These are phyloP conservation scores for Aaosphaeria arxii DNA, from an alignment of 2,329 filamentous ascomycete genomes.

Conservation along the genomic window DNA sequence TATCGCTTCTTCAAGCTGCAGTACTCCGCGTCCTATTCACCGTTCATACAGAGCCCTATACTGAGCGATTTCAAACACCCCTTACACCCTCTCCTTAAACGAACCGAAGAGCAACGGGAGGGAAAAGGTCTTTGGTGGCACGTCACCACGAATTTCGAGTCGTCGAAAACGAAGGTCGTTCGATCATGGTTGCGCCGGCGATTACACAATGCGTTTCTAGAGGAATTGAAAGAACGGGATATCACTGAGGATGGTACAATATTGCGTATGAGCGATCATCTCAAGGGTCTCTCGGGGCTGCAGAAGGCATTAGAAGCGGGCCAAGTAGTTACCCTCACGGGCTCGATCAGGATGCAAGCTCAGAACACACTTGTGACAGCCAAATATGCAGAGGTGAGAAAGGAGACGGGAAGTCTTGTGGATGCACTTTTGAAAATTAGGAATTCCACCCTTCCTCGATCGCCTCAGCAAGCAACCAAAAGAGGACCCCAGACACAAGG, in stretches of 20 bases:
- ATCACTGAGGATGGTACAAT: constrained; percentile 22
- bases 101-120: constrained; percentile 13
- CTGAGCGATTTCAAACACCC: constrained; percentile 22
- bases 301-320: too few species aligned
- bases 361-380: constrained; percentile 19
- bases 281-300: too few species aligned
- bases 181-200: constrained; percentile 28
- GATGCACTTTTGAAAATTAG: constrained; percentile 11
- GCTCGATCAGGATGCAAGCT: constrained; percentile 24
- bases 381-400: constrained; percentile 22
- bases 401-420: constrained; percentile 15
- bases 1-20: too few species aligned
- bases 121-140: constrained; percentile 33
- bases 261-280: not conserved
- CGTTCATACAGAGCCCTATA: constrained; percentile 3
- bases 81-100: constrained; percentile 16
- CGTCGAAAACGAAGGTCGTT: constrained; percentile 30
- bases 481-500: too few species aligned
- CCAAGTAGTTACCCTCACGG: constrained; percentile 12
- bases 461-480: too few species aligned
- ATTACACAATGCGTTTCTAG: constrained; percentile 27
- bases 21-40: too few species aligned
- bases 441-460: not conserved
- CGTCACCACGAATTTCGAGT: constrained; percentile 15
- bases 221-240: constrained; percentile 23